Evolutionary conservation across 1,284 basidiomycete species (phyloP), one percentile per base, ranked within the genome.

Genomic region (Tilletia walkeri): DNA sequence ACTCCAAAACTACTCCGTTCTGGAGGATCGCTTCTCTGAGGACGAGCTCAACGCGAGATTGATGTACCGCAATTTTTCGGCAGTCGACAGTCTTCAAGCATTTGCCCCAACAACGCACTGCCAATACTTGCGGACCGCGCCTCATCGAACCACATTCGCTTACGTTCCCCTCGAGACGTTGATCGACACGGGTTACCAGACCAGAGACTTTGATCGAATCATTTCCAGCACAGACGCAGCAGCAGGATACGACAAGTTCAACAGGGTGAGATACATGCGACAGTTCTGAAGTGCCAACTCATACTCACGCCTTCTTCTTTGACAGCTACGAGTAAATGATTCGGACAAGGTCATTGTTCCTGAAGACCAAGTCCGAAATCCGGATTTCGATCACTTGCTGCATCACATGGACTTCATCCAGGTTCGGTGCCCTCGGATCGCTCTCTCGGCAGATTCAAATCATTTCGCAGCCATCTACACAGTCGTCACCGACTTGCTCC

Each of bases 381-480:
- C 77, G 1, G 56, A 71, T 24, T 86, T 88, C 68, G 88, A 89
- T 48, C 92, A 95, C 84, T 84, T 96, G 24, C 88, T 89, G 72
- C 88, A 91, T 72, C 90, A 95, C 84, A 94, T 91, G 72, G 93
- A 96, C 85, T 87, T 94, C 36, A 87, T 94, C 65, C 87, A 89
- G 66, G 86, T 97, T 54, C 88, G 90, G 73, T 89, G 94, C 70
- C 94, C 94, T 0, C 90, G 90, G 39, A 78, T 83, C 68, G 73
- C 92, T 0, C 90, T 97, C n/a, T 89, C 91, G 6, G 95, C 95
- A 18, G 92, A 89, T 73, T 89, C 93, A 53, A 87, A 88, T 59
- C 92, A 97, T 80, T 98, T 94, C 85, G 88, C 90, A 72, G 90
- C 90, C 12, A 90, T 98, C 72, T 95, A 93, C 76, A 90, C 91